Evolutionary conservation across 2,329 filamentous ascomycete genomes (phyloP).

Genomic region (Albophoma yamanashiensis): DNA sequence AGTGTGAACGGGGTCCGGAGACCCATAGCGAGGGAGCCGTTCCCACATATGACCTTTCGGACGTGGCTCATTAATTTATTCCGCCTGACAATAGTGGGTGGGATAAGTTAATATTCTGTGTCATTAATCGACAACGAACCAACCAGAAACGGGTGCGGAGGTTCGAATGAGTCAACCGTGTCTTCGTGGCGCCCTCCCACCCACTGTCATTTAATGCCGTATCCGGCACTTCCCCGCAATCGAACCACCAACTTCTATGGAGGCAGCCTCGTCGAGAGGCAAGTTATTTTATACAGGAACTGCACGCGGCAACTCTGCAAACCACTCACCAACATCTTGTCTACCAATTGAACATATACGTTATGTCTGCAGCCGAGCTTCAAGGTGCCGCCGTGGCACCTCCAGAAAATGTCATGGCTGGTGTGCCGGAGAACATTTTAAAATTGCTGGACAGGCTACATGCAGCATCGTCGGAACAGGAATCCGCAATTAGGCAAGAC

Average conservation of each 20-base stretch:
- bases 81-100: background rate
- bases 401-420: constrained; percentile 2
- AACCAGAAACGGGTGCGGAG: background rate
- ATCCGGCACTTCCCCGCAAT: background rate
- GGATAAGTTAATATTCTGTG: background rate
- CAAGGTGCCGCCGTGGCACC: background rate
- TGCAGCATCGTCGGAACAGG: constrained; percentile 5
- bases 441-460: constrained; percentile 7
- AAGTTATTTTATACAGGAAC: too few species aligned
- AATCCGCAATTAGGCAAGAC: constrained; percentile 1
- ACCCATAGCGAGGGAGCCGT: too few species aligned
- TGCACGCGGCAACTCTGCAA: background rate
- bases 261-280: background rate
- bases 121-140: background rate
- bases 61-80: background rate
- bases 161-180: background rate
- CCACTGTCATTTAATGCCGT: background rate
- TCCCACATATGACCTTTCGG: background rate
- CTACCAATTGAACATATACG: background rate
- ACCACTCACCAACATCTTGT: background rate
- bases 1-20: background rate
- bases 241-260: background rate
- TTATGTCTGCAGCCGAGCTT: background rate
- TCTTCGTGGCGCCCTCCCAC: background rate
- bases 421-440: constrained; percentile 3